Evolutionary conservation across 768 basidiomycete genomes (phyloP), one percentile per base, ranked within the genome.

Genomic region (Lentinula boryana): DNA sequence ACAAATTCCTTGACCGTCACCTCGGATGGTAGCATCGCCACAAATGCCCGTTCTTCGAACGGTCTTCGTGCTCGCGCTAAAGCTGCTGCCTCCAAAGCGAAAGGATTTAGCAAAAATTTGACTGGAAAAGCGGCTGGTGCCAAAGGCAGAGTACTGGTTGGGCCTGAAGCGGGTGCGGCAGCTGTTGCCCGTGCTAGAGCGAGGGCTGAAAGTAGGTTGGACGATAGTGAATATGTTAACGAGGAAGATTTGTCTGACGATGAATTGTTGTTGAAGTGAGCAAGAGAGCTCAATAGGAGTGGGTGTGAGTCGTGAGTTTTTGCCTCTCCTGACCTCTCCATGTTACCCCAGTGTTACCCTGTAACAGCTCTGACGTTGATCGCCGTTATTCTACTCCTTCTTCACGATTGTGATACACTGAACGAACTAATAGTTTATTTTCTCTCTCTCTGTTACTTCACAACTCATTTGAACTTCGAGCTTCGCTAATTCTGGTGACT

Each of bases 251-350:
- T 38, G 33, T 65, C 64, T 35, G 68, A 69, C 10, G 68, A 69
- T 50, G 68, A 69, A 58, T 38, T 69, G 44, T 60, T 69, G 60
- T 57, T 69, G 50, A 68, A 66, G 58, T 64, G 21, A 55, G 49
- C 9, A 38, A 38, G 36, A 38, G 36, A 23, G 36, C 12, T 13
- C 36, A 38, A 13, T 38, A 38, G 5, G 21, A 48, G 7, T 23
- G 7, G 46, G 46, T 48, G 21, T 27, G 27, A 27, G 5, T 48
- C 9, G 18, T 23, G 21, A 7, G 9, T 23, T 12, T 8, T 18
- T 21, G 21, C 46, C 46, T 23, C 46, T 21, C 13, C 41, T 43
- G 41, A 43, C 16, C 16, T 38, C 36, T 38, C 36, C 36, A 38
- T 38, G 36, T 38, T 9, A 38, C 36, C 43, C 12, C 36, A 8